Conservation (phyloP, 2,329 filamentous ascomycete genomes). For the Cladosporium sp. region DNA sequence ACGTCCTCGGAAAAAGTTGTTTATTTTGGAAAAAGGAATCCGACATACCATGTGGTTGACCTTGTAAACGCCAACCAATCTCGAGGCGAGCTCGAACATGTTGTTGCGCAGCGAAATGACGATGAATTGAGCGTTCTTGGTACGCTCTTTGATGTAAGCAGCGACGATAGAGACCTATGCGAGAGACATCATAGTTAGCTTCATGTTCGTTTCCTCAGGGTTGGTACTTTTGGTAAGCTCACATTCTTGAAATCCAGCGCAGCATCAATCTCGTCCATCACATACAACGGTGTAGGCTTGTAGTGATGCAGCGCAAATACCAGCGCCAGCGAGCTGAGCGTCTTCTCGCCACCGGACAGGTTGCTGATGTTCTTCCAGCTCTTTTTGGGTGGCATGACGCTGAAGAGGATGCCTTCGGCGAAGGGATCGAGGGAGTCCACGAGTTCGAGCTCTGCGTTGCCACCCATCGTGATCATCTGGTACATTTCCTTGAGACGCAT, state of each 20-base stretch:
- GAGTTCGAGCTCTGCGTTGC: slow-evolving; percentile 94
- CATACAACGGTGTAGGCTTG: slow-evolving; percentile 93
- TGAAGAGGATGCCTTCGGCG: slow-evolving; percentile 93
- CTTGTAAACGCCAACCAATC: slow-evolving; percentile 97
- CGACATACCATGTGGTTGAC: slow-evolving; percentile 82
- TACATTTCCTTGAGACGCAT: slow-evolving; percentile 98
- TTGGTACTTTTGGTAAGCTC: slow-evolving; percentile 41
- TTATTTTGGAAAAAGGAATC: slow-evolving; percentile 8
- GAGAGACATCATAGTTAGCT: not conserved
- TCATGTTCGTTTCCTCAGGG: not conserved
- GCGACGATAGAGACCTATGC: slow-evolving; percentile 88
- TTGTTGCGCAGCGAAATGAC: slow-evolving; percentile 98
- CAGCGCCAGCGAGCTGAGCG: slow-evolving; percentile 81
- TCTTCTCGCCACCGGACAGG: slow-evolving; percentile 94
- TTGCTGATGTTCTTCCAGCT: slow-evolving; percentile 99
- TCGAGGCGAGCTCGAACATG: slow-evolving; percentile 98
- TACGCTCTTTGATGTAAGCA: slow-evolving; percentile 97
- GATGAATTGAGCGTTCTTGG: slow-evolving; percentile 98
- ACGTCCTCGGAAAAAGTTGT: too few species aligned
- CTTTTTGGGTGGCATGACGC: slow-evolving; percentile 99
- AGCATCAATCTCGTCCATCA: slow-evolving; percentile 99
- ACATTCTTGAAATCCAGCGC: slow-evolving; percentile 97
- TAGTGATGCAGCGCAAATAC: slow-evolving; percentile 99
- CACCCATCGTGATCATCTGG: slow-evolving; percentile 99
- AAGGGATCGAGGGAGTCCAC: slow-evolving; percentile 96